Evolutionary conservation across 148 eudicot species (phyloP).

Genomic region (Vaccinium vitisidaea): DNA sequence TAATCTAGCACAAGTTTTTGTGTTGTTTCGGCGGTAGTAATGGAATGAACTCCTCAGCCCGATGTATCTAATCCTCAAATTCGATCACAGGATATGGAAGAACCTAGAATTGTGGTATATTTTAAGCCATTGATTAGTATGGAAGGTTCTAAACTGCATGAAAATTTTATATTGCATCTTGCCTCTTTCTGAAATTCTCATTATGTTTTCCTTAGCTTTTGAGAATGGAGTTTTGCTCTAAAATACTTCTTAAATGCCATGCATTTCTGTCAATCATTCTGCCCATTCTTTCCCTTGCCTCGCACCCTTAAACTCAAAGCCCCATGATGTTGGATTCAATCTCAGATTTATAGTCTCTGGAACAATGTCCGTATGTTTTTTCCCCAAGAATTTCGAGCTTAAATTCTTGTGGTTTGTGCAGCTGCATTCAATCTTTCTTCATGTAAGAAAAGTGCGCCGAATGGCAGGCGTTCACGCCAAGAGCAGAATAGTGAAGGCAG

Average conservation of each 20-base stretch:
- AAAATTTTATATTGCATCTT: background rate
- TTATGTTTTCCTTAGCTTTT: background rate
- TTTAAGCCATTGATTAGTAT: too few relatives aligned
- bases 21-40: too few relatives aligned
- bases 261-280: background rate
- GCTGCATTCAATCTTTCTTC: slow-evolving; percentile 85
- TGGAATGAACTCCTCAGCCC: too few relatives aligned
- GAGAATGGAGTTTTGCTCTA: background rate
- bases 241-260: background rate
- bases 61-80: too few relatives aligned
- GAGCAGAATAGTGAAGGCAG: slow-evolving; percentile 61
- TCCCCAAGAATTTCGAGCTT: too few relatives aligned
- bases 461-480: slow-evolving; percentile 73
- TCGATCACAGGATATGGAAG: too few relatives aligned
- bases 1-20: too few relatives aligned
- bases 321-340: background rate
- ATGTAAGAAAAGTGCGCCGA: slow-evolving; percentile 67
- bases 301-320: background rate
- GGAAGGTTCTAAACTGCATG: background rate
- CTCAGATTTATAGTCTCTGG: background rate
- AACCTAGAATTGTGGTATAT: too few relatives aligned
- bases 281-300: background rate
- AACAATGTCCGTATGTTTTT: background rate
- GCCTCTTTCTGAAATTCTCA: too few relatives aligned
- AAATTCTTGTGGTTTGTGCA: slow-evolving; percentile 20